Percentiles rank a stretch among this genome's conserved stretches.
Evolutionary conservation across 2,329 filamentous ascomycete genomes (phyloP).

Genomic region (Epichloe glyceriae): DNA sequence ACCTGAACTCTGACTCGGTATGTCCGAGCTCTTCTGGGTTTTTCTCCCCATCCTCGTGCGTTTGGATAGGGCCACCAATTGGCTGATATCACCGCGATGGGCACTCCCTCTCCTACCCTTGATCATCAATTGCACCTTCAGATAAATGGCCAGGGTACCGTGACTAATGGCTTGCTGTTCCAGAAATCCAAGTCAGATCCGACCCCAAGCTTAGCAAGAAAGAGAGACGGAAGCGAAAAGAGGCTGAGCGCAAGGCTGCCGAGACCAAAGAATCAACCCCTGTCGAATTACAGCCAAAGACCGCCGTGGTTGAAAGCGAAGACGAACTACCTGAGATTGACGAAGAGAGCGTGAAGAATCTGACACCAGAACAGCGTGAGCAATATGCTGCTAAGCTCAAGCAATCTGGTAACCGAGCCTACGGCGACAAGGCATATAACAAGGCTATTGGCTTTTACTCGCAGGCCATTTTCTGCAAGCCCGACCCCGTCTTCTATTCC

Average conservation of each 20-base stretch:
- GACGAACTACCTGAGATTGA: slow-evolving; percentile 59
- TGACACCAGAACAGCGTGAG: slow-evolving; percentile 58
- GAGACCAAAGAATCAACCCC: slow-evolving; percentile 25
- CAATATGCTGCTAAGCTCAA: slow-evolving; percentile 86
- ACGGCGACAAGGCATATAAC: slow-evolving; percentile 86
- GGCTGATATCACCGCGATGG: background rate
- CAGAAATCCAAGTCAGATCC: slow-evolving; percentile 33
- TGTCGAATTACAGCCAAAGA: slow-evolving; percentile 30
- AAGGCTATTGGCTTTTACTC: slow-evolving; percentile 90
- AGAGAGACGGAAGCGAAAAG: slow-evolving; percentile 78
- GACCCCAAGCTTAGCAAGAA: slow-evolving; percentile 72
- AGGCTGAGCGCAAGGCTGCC: slow-evolving; percentile 49
- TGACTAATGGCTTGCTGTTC: background rate
- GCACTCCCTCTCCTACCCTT: background rate
- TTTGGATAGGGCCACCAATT: background rate
- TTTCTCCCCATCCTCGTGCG: background rate
- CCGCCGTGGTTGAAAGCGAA: slow-evolving; percentile 40
- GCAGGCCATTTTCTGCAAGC: slow-evolving; percentile 91
- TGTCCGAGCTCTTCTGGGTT: slow-evolving; percentile 9
- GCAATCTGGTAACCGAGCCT: slow-evolving; percentile 90
- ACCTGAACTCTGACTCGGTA: slow-evolving; percentile 54
- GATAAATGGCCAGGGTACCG: background rate
- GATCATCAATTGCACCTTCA: background rate
- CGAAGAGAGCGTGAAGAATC: slow-evolving; percentile 39
- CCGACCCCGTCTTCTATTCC: slow-evolving; percentile 96